These are phyloP conservation scores for Agarophyton chilense DNA, from an alignment of 23 red algal species.

Conservation along the genomic window DNA sequence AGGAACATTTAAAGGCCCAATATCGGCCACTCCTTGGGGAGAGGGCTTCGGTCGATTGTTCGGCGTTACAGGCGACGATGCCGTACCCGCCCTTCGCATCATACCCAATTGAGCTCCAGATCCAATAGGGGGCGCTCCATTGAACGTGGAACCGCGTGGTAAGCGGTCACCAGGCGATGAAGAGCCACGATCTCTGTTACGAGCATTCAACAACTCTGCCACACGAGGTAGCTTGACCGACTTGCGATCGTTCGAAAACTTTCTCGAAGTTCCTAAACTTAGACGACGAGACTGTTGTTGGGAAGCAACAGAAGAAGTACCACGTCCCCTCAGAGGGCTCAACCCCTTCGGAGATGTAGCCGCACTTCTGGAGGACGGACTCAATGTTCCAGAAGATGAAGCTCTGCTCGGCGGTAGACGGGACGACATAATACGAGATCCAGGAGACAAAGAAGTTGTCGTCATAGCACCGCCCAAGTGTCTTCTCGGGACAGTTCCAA, in stretches of 20 bases:
- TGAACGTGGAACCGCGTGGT: slow-evolving; percentile 15
- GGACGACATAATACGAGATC: not conserved
- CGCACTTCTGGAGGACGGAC: slow-evolving; percentile 10
- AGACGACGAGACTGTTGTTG: not conserved
- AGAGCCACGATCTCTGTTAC: not conserved
- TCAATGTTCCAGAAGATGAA: slow-evolving; percentile 3
- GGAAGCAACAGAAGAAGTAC: not conserved
- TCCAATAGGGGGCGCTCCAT: not conserved
- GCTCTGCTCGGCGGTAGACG: slow-evolving; percentile 13
- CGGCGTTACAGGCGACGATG: slow-evolving; percentile 1
- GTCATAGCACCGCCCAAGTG: not conserved
- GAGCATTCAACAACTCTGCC: slow-evolving; percentile 4
- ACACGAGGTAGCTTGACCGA: slow-evolving; percentile 14
- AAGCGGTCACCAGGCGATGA: not conserved
- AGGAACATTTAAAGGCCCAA: not conserved
- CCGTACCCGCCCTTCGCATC: not conserved
- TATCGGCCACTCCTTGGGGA: not conserved
- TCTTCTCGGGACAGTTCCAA: not conserved
- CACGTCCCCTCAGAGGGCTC: slow-evolving; percentile 4
- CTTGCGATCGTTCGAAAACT: slow-evolving; percentile 1
- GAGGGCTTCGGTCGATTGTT: not conserved
- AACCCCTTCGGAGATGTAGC: slow-evolving; percentile 13
- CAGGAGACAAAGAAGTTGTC: slow-evolving; percentile 1
- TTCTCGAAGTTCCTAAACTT: not conserved
- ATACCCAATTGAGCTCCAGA: not conserved